These are phyloP conservation scores for Fusarium sambucinum DNA, from an alignment of 2,329 filamentous ascomycete genomes.

Conservation along the genomic window DNA sequence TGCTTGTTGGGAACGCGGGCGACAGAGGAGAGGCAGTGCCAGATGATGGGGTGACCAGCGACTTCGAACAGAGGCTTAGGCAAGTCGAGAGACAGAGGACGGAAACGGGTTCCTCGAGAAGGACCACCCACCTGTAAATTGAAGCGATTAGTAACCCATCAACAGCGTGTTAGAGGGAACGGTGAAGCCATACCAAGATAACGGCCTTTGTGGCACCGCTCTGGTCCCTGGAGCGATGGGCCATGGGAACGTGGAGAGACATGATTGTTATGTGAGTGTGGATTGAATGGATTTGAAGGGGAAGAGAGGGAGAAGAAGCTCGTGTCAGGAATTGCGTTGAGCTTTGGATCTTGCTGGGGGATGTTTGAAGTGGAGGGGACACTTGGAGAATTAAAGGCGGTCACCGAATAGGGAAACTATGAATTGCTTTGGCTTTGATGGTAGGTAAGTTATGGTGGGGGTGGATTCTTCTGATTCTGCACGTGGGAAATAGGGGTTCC, in stretches of 20 bases:
- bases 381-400: conserved; percentile 43
- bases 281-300: background rate
- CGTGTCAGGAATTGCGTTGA: conserved; percentile 24
- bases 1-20: conserved; percentile 82
- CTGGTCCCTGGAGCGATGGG: conserved; percentile 61
- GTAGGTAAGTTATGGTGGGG: conserved; percentile 7
- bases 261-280: conserved; percentile 51
- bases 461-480: conserved; percentile 17
- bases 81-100: conserved; percentile 93
- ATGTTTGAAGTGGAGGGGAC: conserved; percentile 35
- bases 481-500: conserved; percentile 37
- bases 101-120: conserved; percentile 93
- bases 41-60: conserved; percentile 97
- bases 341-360: conserved; percentile 23
- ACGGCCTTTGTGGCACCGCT: conserved; percentile 88
- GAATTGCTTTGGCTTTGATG: conserved; percentile 12
- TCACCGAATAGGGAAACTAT: conserved; percentile 40
- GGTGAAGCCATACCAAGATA: conserved; percentile 76
- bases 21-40: conserved; percentile 94
- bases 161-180: conserved; percentile 1
- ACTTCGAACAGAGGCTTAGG: conserved; percentile 99
- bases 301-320: conserved; percentile 14
- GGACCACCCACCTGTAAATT: conserved; percentile 85
- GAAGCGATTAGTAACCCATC: conserved; percentile 45
- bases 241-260: conserved; percentile 69